Base-by-base conservation (phyloP, 192 early-diverging fungal species). In the Endogone sp. region DNA sequence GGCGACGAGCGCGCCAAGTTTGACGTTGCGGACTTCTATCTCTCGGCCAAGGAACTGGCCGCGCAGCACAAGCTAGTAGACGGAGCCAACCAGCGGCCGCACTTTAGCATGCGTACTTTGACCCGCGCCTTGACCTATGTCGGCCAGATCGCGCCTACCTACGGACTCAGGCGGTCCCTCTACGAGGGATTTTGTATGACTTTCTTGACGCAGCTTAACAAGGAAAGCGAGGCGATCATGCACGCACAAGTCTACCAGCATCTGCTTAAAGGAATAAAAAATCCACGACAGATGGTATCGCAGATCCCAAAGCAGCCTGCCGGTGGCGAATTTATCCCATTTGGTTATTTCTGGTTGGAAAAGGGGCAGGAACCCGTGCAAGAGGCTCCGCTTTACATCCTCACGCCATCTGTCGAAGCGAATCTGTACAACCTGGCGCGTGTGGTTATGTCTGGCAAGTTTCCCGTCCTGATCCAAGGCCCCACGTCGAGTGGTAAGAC, bases 401-500 rank as follows among this genome's bases (percentile, higher is more conserved):
- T 98, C 8, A 99, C 98, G 2, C 76, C 82, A 20, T 96, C 94
- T 23, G 96, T 99, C 2, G 84, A 90, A 57, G 68, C 75, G 26
- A 98, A 98, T 71, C 82, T 99, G n/a, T 73, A 81, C 65, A 89
- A 93, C 57, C 81, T 99, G 24, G 91, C 95, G 20, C 87, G 98
- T 44, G 96, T 96, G 10, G 92, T 94, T 22, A 92, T 96, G 88
- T 92, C 91, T 4, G 81, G 89, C 21, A 91, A 89, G 56, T 96
- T 91, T 80, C 98, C 98, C 2, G 93, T 98, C 22, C 79, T 99
- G 73, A 95, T 99, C 71, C 98, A 99, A 82, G 98, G 97, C 56
- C 98, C 96, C 8, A 99, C 98, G 0, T 96, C 94, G 24, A 91
- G 92, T 55, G 98, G 98, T 62, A 99, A 99, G 77, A 99, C 98